Conservation (phyloP, 2,329 filamentous ascomycete genomes). For the Aspergillus felis region DNA sequence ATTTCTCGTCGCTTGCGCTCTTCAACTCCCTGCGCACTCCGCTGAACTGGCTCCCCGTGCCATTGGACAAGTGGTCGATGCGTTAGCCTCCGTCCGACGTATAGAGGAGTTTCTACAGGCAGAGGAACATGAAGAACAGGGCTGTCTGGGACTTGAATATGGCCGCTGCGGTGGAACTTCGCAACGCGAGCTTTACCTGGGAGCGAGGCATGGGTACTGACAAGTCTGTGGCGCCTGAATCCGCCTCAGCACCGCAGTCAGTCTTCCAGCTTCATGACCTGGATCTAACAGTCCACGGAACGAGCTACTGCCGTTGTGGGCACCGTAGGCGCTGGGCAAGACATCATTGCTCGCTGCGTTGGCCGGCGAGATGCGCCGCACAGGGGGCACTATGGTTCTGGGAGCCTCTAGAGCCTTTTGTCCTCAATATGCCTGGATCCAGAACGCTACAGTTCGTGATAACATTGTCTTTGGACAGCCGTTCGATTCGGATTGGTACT, state of each 20-base stretch:
- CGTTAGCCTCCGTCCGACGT: slow-evolving; percentile 75
- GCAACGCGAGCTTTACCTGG: slow-evolving; percentile 76
- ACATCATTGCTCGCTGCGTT: slow-evolving; percentile 82
- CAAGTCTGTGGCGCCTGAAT: not conserved
- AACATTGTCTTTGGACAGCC: slow-evolving; percentile 77
- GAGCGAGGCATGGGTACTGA: slow-evolving; percentile 1
- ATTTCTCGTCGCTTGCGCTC: slow-evolving; percentile 84
- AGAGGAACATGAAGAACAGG: slow-evolving; percentile 75
- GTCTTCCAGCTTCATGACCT: not conserved
- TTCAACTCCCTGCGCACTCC: slow-evolving; percentile 92
- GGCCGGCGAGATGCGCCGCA: slow-evolving; percentile 77
- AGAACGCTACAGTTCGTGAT: slow-evolving; percentile 72
- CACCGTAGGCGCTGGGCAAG: slow-evolving; percentile 72
- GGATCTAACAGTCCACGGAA: slow-evolving; percentile 19
- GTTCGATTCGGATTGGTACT: slow-evolving; percentile 17
- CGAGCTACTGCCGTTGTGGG: slow-evolving; percentile 59
- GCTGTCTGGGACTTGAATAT: slow-evolving; percentile 52
- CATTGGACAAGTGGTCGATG: slow-evolving; percentile 85
- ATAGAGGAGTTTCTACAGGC: slow-evolving; percentile 84
- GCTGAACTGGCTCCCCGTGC: slow-evolving; percentile 82
- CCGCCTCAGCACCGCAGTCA: not conserved
- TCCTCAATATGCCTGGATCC: slow-evolving; percentile 86
- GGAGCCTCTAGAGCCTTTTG: slow-evolving; percentile 42
- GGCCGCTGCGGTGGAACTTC: slow-evolving; percentile 62
- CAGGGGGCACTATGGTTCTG: slow-evolving; percentile 57